Conservation (phyloP, 192 early-diverging fungal genomes). For the Dimargaris cristalligena region DNA sequence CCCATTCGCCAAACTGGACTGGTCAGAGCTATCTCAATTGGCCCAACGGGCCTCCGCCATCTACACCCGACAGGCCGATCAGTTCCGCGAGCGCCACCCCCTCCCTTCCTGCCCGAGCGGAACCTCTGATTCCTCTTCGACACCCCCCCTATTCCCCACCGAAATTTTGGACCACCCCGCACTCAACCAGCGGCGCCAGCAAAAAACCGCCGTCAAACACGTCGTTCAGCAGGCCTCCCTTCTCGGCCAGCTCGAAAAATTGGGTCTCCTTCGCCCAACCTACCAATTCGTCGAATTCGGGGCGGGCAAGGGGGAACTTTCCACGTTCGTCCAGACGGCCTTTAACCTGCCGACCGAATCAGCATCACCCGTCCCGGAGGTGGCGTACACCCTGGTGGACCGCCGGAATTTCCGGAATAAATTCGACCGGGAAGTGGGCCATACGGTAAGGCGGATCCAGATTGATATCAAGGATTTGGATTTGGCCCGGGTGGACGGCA, state of each 20-base stretch:
- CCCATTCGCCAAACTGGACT: background rate
- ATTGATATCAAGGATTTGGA: slow-evolving; percentile 82
- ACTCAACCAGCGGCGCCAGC: slow-evolving; percentile 12
- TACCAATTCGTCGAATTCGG: slow-evolving; percentile 69
- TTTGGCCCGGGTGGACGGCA: slow-evolving; percentile 28
- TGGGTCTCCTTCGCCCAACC: slow-evolving; percentile 34
- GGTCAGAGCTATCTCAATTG: background rate
- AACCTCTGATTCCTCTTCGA: background rate
- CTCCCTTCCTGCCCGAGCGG: background rate
- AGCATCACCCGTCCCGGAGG: slow-evolving; percentile 24
- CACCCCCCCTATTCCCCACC: background rate
- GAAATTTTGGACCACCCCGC: slow-evolving; percentile 18
- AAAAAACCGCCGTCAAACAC: slow-evolving; percentile 28
- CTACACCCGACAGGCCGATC: background rate
- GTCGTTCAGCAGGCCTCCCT: slow-evolving; percentile 58
- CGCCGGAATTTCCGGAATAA: slow-evolving; percentile 63
- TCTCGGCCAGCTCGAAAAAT: slow-evolving; percentile 50
- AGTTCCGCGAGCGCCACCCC: background rate
- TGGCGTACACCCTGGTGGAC: slow-evolving; percentile 50
- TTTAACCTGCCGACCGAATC: slow-evolving; percentile 13
- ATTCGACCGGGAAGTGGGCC: slow-evolving; percentile 17
- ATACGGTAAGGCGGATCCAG: slow-evolving; percentile 34
- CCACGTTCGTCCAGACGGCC: slow-evolving; percentile 27
- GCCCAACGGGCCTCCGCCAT: background rate
- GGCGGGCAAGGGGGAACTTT: slow-evolving; percentile 45